phyloP scores from a whole-genome alignment of 2,329 filamentous ascomycete species.

The Colletotrichum tamarilloi region DNA sequence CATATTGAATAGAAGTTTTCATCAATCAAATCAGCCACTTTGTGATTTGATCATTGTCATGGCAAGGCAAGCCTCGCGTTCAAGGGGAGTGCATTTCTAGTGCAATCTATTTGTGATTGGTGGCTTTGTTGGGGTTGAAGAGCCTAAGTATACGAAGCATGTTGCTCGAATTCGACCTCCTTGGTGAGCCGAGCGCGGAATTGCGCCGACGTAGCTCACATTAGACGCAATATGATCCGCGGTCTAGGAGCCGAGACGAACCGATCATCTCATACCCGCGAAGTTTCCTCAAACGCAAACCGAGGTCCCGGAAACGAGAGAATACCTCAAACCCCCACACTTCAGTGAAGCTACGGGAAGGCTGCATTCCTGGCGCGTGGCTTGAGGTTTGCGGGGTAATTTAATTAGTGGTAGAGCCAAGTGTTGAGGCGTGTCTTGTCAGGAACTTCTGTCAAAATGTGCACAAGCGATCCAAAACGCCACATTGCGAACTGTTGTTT shows the following conservation, averaged over 20 bases:
- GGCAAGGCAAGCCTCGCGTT: too few relatives aligned
- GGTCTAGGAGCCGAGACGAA: background rate
- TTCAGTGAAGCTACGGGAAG: background rate
- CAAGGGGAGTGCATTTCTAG: too few relatives aligned
- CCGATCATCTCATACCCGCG: background rate
- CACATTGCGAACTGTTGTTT: background rate
- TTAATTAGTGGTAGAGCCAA: background rate
- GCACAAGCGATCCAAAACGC: background rate
- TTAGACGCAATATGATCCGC: background rate
- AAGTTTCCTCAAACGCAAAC: background rate
- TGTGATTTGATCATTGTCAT: too few relatives aligned
- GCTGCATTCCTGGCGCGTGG: background rate
- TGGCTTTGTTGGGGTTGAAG: too few relatives aligned
- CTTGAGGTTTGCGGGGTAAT: conserved; percentile 6
- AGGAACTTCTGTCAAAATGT: background rate
- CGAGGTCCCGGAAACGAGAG: background rate
- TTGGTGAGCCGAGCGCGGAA: background rate
- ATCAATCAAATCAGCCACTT: too few relatives aligned
- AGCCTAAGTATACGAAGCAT: too few relatives aligned
- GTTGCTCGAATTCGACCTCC: too few relatives aligned
- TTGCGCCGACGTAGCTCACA: background rate
- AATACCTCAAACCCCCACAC: background rate
- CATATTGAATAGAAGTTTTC: too few relatives aligned
- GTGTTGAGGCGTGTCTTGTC: background rate
- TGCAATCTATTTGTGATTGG: too few relatives aligned